These are phyloP conservation scores for Salvia splendens DNA, from an alignment of 257 asterid species.

Conservation along the genomic window DNA sequence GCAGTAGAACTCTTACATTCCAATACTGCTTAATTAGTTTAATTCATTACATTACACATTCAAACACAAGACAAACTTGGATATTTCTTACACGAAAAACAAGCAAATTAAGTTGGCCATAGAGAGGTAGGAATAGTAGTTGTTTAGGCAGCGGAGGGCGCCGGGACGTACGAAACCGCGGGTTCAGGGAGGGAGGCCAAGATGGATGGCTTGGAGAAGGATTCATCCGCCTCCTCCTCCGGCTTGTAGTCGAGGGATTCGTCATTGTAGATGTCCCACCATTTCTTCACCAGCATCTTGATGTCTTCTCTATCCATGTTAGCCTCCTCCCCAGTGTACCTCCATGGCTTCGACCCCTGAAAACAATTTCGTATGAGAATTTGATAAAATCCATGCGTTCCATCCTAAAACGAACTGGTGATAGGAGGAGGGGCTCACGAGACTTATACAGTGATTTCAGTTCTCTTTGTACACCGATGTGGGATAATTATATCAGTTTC, in stretches of 20 bases:
- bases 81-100: constrained; percentile 29
- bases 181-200: constrained; percentile 54
- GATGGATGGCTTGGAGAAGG: constrained; percentile 49
- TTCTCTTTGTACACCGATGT: too few relatives aligned
- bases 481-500: too few relatives aligned
- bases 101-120: constrained; percentile 16
- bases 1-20: constrained; percentile 35
- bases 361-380: too few relatives aligned
- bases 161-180: constrained; percentile 54
- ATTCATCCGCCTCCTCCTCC: constrained; percentile 39
- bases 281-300: constrained; percentile 57
- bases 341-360: constrained; percentile 74
- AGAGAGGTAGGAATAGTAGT: constrained; percentile 23
- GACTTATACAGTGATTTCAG: too few relatives aligned
- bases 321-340: constrained; percentile 58
- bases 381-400: too few relatives aligned
- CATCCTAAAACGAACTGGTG: too few relatives aligned
- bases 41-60: constrained; percentile 11
- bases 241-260: constrained; percentile 56
- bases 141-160: constrained; percentile 71
- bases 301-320: constrained; percentile 74
- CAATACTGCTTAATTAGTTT: constrained; percentile 23
- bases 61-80: constrained; percentile 30
- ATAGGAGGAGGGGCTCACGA: too few relatives aligned
- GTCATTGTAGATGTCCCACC: constrained; percentile 68